Conservation (phyloP, 495 filamentous ascomycete species). For the Podospora sp. region DNA sequence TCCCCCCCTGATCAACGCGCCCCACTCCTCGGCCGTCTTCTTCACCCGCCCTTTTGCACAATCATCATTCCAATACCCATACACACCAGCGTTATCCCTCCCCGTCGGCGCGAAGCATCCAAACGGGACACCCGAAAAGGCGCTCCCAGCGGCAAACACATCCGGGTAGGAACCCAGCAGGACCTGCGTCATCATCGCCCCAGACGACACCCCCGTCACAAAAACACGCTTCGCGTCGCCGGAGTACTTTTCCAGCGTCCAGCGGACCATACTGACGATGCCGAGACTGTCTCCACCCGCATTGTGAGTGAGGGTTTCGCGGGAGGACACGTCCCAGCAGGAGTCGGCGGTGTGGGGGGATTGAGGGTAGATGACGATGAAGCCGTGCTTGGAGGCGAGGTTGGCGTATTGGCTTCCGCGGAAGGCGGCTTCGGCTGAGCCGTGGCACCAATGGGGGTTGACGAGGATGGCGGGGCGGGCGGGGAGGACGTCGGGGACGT, state of each 20-base stretch:
- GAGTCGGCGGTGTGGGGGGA: conserved; percentile 50
- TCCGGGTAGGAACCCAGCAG: conserved; percentile 60
- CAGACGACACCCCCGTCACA: conserved; percentile 56
- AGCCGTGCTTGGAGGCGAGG: conserved; percentile 52
- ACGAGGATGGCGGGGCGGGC: conserved; percentile 58
- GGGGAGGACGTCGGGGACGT: conserved; percentile 54
- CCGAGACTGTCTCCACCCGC: conserved; percentile 56
- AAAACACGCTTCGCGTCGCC: conserved; percentile 53
- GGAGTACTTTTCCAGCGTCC: conserved; percentile 49
- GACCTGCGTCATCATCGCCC: conserved; percentile 66
- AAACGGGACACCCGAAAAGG: conserved; percentile 57
- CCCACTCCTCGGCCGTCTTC: conserved; percentile 52
- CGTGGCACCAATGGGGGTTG: conserved; percentile 58
- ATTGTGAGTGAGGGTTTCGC: conserved; percentile 51
- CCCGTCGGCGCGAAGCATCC: conserved; percentile 51
- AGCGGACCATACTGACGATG: conserved; percentile 62
- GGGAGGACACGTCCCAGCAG: conserved; percentile 59
- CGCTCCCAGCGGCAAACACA: conserved; percentile 57
- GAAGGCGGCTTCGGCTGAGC: conserved; percentile 35
- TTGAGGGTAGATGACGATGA: conserved; percentile 60
- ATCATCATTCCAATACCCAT: conserved; percentile 48
- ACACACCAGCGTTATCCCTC: conserved; percentile 39
- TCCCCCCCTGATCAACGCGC: conserved; percentile 48
- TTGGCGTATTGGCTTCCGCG: conserved; percentile 43
- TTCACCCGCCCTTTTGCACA: conserved; percentile 51